Evolutionary conservation across 2,329 filamentous ascomycete species (phyloP).

Genomic region (Aspergillus versicolor): DNA sequence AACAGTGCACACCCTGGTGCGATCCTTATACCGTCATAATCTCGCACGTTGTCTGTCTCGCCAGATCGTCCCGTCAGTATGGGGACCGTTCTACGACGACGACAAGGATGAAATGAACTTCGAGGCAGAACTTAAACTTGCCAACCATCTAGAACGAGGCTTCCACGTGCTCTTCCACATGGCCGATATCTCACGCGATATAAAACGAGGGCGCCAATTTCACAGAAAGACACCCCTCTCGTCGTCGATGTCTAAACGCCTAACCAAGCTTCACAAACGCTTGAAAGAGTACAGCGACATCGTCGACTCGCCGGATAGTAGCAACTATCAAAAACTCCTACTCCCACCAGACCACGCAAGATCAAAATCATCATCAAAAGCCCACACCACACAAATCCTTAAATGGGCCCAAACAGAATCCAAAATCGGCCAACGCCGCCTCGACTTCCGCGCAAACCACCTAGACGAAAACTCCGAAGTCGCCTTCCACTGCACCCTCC

Average conservation of each 20-base stretch:
- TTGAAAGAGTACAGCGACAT: conserved; percentile 22
- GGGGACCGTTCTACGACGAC: conserved; percentile 26
- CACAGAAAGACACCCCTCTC: conserved; percentile 11
- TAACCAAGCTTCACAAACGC: conserved; percentile 17
- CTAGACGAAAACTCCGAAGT: conserved; percentile 25
- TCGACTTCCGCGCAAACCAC: conserved; percentile 21
- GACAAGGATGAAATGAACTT: conserved; percentile 25
- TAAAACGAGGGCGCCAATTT: conserved; percentile 17
- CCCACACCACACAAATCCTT: conserved; percentile 22
- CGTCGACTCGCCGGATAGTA: conserved; percentile 2
- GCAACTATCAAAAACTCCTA: background rate
- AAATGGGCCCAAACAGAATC: conserved; percentile 24
- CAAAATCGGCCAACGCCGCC: conserved; percentile 25
- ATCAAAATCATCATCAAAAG: background rate
- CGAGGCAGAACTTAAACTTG: conserved; percentile 25
- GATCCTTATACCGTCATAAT: conserved; percentile 23
- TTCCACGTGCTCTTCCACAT: conserved; percentile 31
- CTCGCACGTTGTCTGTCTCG: conserved; percentile 22
- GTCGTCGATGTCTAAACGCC: conserved; percentile 16
- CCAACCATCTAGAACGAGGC: conserved; percentile 26
- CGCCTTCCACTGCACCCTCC: conserved; percentile 28
- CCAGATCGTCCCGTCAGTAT: conserved; percentile 28
- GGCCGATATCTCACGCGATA: conserved; percentile 25
- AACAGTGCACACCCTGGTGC: conserved; percentile 24
- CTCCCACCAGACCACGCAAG: background rate